Evolutionary conservation across 805 yeast species (phyloP), one percentile per base, ranked within the genome.

Genomic region (Hanseniaspora thailandica): DNA sequence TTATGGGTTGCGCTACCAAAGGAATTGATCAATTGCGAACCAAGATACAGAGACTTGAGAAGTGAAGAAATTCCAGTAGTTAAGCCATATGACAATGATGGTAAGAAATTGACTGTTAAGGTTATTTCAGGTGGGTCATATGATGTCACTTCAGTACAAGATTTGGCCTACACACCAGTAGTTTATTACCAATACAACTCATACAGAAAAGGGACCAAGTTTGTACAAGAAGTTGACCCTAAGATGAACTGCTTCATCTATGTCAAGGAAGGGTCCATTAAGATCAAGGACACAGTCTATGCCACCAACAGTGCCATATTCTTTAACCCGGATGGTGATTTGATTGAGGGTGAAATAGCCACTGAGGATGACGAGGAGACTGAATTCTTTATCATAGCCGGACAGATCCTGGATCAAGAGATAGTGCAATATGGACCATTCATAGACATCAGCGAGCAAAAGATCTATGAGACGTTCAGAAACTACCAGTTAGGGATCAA

Each of bases 361-460:
- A 48, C 60, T 5, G 36, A 43, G 30, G 35, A 43, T 12, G 69
- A 71, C 35, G 71, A 69, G 33, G 15, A 15, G 3, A 69, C 86
- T 2, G 80, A 82, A 59, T 81, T 86, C 62, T 81, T 83, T 4
- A 58, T 86, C n/a, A 71, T 86, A 57, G 93, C 87, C 31, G 95
- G 95, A 55, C 67, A 84, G 63, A 75, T 76, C 20, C 69, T 86
- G 54, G 76, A 85, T 59, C 95, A 87, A 69, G 77, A 79, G 17
- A 73, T 84, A 53, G 84, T 86, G 31, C 96, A 88, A 63, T 82
- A 87, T 63, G 96, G 96, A 17, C 96, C 96, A 13, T 89, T 88
- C 63, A 96, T 88, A 19, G 90, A 85, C 57, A 77, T 84, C 7
- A 69, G 82, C 22, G 73, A 74, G 52, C 83, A 79, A 50, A 78